Conservation (phyloP, 1,284 basidiomycete genomes). For the Amylostereum chailletii region DNA sequence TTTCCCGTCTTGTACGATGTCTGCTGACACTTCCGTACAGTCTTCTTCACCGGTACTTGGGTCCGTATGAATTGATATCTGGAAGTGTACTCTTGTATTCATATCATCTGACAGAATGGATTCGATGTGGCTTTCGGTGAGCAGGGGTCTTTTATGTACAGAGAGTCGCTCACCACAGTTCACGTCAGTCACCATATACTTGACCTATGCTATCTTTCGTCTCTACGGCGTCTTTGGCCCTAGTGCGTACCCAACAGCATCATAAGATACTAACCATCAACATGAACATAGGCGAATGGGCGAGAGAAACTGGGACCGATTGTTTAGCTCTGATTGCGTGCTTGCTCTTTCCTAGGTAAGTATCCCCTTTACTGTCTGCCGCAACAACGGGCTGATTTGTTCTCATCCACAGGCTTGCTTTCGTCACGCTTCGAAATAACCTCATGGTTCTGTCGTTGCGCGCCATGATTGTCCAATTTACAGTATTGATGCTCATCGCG, state of each 20-base stretch:
- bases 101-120: conserved; percentile 54
- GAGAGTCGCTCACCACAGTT: too few relatives aligned
- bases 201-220: conserved; percentile 66
- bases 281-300: conserved; percentile 41
- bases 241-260: conserved; percentile 27
- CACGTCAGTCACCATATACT: conserved; percentile 61
- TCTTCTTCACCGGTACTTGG: conserved; percentile 80
- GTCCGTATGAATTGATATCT: conserved; percentile 23
- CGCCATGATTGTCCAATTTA: conserved; percentile 76
- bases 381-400: background rate
- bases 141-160: conserved; percentile 5
- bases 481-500: conserved; percentile 78
- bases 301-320: conserved; percentile 59
- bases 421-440: conserved; percentile 83
- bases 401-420: conserved; percentile 52
- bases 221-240: conserved; percentile 63
- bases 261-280: background rate
- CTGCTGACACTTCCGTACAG: conserved; percentile 23
- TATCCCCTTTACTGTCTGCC: background rate
- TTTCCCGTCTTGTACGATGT: background rate
- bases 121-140: conserved; percentile 83
- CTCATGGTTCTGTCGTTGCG: conserved; percentile 73
- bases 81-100: conserved; percentile 13
- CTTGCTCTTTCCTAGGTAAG: conserved; percentile 77
- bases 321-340: conserved; percentile 74